Evolutionary conservation across 176 grass and related monocot genomes (phyloP), one percentile per base, ranked within the genome.

Genomic region (Stipa capillata): DNA sequence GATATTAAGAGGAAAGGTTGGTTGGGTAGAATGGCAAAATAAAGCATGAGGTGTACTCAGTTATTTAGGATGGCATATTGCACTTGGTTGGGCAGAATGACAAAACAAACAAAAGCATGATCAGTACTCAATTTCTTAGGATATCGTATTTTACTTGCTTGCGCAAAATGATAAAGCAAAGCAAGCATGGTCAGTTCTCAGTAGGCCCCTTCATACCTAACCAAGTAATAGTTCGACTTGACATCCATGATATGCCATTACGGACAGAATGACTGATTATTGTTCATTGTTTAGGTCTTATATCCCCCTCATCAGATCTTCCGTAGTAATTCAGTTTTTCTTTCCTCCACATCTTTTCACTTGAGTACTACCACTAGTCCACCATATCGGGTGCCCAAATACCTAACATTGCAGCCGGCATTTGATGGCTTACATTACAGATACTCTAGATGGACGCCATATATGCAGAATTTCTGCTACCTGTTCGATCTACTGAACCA

Each of bases 91-190:
- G 40, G 29, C 41, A 69, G 24, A 28, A 29, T 47, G 65, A 29
- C 41, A 45, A 18, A 42, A 64, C 32, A 29, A 69, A 45, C 7
- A 1, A 45, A 44, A 68, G 40, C 39, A 68, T 44, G 39, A 43
- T 4, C 39, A 25, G 12, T 27, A 67, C 33, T 61, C 29, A 31
- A 61, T 33, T 33, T 61, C 57, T 17, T 15, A 61, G 1, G n/a
- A 25, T 23, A 42, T 42, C 3, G 37, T 65, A 65, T 21, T 14
- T 37, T 36, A 27, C 11, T 31, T 31, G 4, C 24, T 25, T 66
- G 21, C 16, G 21, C 42, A 75, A 35, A 65, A 75, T 67, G 36
- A 44, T 6, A 69, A n/a, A 66, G 16, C 17, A 85, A 85, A 70
- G 32, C 16, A 78, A 85, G 16, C 40, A 51, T 60, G 10, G 8